Conservation (phyloP, 2,329 filamentous ascomycete genomes). For the Epichloe glyceriae region DNA sequence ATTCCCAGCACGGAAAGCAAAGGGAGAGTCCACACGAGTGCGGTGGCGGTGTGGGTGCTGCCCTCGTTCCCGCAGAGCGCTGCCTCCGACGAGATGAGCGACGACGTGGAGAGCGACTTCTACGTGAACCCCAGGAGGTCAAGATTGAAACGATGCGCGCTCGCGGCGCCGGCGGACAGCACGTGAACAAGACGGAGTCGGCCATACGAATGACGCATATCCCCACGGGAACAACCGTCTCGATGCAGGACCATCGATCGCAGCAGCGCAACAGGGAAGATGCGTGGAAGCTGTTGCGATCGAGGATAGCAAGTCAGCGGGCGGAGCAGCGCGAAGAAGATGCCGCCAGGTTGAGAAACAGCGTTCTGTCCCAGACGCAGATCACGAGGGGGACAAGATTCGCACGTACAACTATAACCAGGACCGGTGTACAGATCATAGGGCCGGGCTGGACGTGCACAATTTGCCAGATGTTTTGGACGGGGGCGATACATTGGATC, state of each 20-base stretch:
- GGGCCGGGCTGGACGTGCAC: constrained; percentile 66
- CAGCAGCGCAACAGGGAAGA: constrained; percentile 80
- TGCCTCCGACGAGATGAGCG: constrained; percentile 43
- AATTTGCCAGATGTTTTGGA: constrained; percentile 69
- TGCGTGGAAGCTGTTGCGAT: constrained; percentile 76
- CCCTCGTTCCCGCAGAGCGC: constrained; percentile 59
- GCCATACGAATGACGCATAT: constrained; percentile 85
- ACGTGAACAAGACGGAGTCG: constrained; percentile 97
- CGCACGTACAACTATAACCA: constrained; percentile 73
- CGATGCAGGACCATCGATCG: constrained; percentile 85
- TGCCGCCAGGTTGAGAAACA: constrained; percentile 58
- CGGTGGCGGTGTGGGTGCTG: constrained; percentile 82
- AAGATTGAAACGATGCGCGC: constrained; percentile 81
- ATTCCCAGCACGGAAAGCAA: constrained; percentile 84
- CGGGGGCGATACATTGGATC: constrained; percentile 58
- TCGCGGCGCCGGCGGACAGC: constrained; percentile 84
- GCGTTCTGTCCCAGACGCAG: constrained; percentile 64
- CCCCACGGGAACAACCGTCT: constrained; percentile 74
- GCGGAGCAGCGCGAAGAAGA: constrained; percentile 77
- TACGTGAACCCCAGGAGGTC: constrained; percentile 81
- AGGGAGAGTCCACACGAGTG: constrained; percentile 86
- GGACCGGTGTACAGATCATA: constrained; percentile 77
- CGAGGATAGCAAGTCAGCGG: constrained; percentile 65
- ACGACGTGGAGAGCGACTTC: constrained; percentile 83
- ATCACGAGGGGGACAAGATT: constrained; percentile 92